A percentile compares a stretch with the other conserved stretches of the same genome.
These are phyloP conservation scores for Kalmusia sp. DNA, from an alignment of 2,329 filamentous ascomycete genomes.

Conservation along the genomic window DNA sequence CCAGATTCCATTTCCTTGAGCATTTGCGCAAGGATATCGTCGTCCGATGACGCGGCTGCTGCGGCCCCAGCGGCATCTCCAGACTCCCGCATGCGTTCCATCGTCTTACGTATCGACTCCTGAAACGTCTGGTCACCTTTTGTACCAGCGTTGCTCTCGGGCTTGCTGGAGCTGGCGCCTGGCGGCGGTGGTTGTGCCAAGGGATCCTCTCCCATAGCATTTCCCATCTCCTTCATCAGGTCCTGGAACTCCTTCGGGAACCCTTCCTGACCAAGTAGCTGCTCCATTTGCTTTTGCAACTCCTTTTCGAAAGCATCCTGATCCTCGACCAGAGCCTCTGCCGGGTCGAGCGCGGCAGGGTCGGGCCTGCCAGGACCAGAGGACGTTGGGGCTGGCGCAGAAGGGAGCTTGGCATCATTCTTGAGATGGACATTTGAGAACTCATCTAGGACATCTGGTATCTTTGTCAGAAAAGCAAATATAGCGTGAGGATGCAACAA, in stretches of 20 bases:
- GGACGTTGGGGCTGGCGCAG: slow-evolving; percentile 42
- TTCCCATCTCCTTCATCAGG: slow-evolving; percentile 75
- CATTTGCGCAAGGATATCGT: slow-evolving; percentile 91
- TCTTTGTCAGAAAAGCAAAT: slow-evolving; percentile 13
- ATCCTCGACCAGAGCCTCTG: slow-evolving; percentile 36
- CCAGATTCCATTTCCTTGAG: slow-evolving; percentile 83
- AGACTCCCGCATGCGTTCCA: slow-evolving; percentile 94
- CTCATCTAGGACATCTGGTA: slow-evolving; percentile 85
- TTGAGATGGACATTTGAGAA: slow-evolving; percentile 72
- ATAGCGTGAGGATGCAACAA: slow-evolving; percentile 28
- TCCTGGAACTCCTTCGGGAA: slow-evolving; percentile 81
- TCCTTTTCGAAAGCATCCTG: slow-evolving; percentile 82
- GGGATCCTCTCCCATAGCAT: slow-evolving; percentile 42
- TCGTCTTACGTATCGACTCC: slow-evolving; percentile 89
- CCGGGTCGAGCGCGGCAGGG: slow-evolving; percentile 25
- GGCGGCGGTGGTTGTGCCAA: slow-evolving; percentile 28
- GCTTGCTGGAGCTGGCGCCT: slow-evolving; percentile 30
- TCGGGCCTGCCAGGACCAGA: slow-evolving; percentile 49
- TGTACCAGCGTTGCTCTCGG: slow-evolving; percentile 26
- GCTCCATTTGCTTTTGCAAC: slow-evolving; percentile 89
- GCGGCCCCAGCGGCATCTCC: slow-evolving; percentile 83
- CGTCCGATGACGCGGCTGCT: slow-evolving; percentile 67
- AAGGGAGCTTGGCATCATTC: slow-evolving; percentile 52
- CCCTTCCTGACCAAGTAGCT: slow-evolving; percentile 75
- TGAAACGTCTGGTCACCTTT: slow-evolving; percentile 76